Percentiles rank a stretch among this genome's conserved stretches.
Evolutionary conservation across 192 early-diverging fungal species (phyloP).

Genomic region (Spizellomyces punctatus): DNA sequence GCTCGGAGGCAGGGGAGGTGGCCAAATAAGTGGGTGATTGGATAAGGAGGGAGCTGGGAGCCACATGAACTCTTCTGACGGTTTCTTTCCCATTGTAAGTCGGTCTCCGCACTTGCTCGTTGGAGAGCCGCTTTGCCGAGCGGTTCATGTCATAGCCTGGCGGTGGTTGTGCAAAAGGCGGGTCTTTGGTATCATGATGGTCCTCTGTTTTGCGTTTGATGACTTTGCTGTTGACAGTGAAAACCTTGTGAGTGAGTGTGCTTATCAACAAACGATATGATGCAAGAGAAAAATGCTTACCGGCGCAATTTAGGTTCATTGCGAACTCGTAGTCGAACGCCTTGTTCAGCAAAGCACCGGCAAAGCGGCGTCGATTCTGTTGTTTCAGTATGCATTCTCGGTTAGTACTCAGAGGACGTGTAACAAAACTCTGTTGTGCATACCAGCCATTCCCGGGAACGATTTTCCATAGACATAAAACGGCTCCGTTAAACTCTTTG

Average conservation of each 20-base stretch:
- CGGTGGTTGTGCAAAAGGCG: neutral
- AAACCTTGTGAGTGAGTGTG: neutral
- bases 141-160: neutral
- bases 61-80: neutral
- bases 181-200: neutral
- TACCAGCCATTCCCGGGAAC: slow-evolving; percentile 20
- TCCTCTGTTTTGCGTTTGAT: slow-evolving; percentile 5
- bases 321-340: slow-evolving; percentile 19
- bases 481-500: neutral
- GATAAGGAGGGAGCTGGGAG: neutral
- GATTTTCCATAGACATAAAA: slow-evolving; percentile 18
- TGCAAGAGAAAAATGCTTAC: neutral
- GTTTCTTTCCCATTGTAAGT: neutral
- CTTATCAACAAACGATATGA: neutral
- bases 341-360: slow-evolving; percentile 25
- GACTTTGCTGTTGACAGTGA: neutral
- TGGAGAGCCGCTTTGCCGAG: neutral
- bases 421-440: neutral
- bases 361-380: slow-evolving; percentile 18
- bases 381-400: neutral
- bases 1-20: neutral
- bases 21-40: neutral
- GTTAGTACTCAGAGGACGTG: neutral
- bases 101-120: too few relatives aligned
- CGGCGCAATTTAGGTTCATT: slow-evolving; percentile 24